A percentile compares a stretch with the other conserved stretches of the same genome.
These are phyloP conservation scores for Urostyla sp. DNA, from an alignment of 73 alveolate genomes.

Conservation along the genomic window DNA sequence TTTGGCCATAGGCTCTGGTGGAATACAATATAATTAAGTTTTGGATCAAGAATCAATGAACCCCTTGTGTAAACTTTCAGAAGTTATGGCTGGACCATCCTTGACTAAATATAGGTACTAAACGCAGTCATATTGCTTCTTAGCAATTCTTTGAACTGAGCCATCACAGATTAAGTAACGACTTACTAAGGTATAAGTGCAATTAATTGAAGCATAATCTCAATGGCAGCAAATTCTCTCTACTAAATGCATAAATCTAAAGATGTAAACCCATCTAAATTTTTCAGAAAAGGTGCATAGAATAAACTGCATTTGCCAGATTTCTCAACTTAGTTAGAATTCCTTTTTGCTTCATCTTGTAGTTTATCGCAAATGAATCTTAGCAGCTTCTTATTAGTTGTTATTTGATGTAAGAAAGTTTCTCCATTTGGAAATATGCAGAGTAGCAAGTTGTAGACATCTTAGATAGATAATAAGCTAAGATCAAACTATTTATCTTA, in stretches of 20 bases:
- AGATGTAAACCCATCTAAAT: too few species aligned
- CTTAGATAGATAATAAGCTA: background rate
- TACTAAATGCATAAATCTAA: too few species aligned
- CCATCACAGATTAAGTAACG: background rate
- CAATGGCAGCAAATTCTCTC: too few species aligned
- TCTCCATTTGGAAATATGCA: slow-evolving; percentile 30
- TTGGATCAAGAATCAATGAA: background rate
- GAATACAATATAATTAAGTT: background rate
- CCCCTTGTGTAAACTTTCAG: background rate
- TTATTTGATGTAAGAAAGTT: background rate
- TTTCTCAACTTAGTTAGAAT: too few species aligned
- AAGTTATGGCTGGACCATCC: background rate
- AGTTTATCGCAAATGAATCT: too few species aligned
- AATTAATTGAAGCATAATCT: too few species aligned
- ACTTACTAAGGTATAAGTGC: too few species aligned
- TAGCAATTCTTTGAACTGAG: background rate
- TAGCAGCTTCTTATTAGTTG: background rate
- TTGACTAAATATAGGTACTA: background rate
- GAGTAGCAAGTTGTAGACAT: background rate
- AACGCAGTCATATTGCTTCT: background rate
- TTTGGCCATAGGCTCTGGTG: slow-evolving; percentile 1
- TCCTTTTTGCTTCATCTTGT: too few species aligned
- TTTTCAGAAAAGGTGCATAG: too few species aligned
- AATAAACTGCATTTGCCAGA: too few species aligned
- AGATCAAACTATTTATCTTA: background rate